Base-by-base conservation (phyloP, 768 basidiomycete genomes). In the Butyriboletus loyo region DNA sequence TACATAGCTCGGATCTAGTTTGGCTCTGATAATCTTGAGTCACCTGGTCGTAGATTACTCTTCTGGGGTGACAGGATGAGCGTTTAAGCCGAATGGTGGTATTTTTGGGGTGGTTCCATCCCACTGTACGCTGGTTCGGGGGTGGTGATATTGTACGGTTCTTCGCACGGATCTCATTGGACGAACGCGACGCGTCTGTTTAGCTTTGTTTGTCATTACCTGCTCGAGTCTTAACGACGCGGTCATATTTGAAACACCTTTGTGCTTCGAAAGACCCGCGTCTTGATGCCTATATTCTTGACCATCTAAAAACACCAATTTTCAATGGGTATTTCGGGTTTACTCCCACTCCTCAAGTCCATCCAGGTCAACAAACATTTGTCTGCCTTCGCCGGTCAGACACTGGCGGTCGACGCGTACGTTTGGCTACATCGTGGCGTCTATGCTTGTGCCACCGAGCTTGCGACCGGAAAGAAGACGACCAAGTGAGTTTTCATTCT, bases 381-480 rank as follows among this genome's bases (percentile, higher is more conserved):
- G 49, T 86, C 84, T 4, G 89, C 94, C 51, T 92, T 87, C 65
- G 71, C 81, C 41, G 93, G 91, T 14, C 84, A 93, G 66, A 91
- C 86, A 2, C 72, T 98, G 32, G 96, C 91, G 1, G 86, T 98
- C 36, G 96, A 98, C 73, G 95, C 86, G 37, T 99, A 99, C 68
- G 94, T 93, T 51, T 94, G 92, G 92, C 74, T 95, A 35, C 92
- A 94, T 64, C 82, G 86, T 61, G 96, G 94, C 8, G 83, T 90
- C 7, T 93, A 89, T 66, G 78, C 88, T 1, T 99, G 97, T 72
- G 89, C 96, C 41, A 82, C 88, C 11, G 93, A 98, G 55, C 71
- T 99, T 39, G 94, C 92, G 11, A 89, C 85, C 0, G 93, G 93
- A 15, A 87, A 84, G 68, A 73, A 69, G 50, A 96, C 95, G 0